These are phyloP conservation scores for Thermochaetoides thermophila DNA, from an alignment of 495 filamentous ascomycete species.

Conservation along the genomic window DNA sequence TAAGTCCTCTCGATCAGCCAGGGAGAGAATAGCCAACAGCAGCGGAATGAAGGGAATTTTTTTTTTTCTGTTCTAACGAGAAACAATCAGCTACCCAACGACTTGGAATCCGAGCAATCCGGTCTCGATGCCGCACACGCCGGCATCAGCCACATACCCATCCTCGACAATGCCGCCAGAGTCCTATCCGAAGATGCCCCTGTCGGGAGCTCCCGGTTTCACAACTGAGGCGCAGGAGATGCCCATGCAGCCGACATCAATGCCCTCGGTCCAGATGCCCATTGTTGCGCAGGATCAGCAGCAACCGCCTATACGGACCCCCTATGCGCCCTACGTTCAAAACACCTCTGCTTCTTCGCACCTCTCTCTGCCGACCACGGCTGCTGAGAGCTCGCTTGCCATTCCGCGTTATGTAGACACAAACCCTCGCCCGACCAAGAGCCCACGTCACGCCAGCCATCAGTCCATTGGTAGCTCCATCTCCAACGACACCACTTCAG, in stretches of 20 bases:
- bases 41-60: no score
- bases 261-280: constrained; percentile 35
- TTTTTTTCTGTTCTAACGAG: no score
- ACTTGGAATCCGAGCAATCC: constrained; percentile 26
- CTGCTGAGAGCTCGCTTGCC: constrained; percentile 22
- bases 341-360: constrained; percentile 26
- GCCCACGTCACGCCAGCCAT: constrained; percentile 35
- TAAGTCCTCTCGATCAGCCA: constrained; percentile 25
- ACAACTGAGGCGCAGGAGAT: constrained; percentile 35
- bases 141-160: constrained; percentile 24
- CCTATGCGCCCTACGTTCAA: constrained; percentile 32
- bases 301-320: constrained; percentile 28
- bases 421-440: constrained; percentile 40
- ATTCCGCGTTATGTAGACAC: constrained; percentile 35
- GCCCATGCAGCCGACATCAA: constrained; percentile 33
- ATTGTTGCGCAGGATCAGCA: constrained; percentile 26
- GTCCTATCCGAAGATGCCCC: constrained; percentile 32
- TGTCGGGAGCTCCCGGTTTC: constrained; percentile 27
- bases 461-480: constrained; percentile 30
- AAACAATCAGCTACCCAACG: no score
- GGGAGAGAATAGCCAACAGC: no score
- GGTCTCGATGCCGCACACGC: constrained; percentile 26
- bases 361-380: constrained; percentile 26
- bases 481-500: constrained; percentile 27
- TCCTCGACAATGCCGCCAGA: constrained; percentile 27